Conservation (phyloP, 768 basidiomycete genomes). For the Xerocomellus chrysenteron region DNA sequence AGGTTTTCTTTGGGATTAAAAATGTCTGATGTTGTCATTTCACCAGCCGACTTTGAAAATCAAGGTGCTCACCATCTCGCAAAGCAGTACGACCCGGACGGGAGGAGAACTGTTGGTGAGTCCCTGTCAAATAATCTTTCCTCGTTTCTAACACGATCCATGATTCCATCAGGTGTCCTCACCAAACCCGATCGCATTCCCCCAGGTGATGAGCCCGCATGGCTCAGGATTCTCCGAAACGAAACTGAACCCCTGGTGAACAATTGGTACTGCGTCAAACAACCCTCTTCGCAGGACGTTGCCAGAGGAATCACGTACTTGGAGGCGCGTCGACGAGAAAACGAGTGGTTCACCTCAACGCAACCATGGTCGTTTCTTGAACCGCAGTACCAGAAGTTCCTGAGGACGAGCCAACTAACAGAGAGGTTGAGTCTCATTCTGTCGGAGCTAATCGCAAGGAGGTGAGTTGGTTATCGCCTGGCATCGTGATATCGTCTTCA, state of each 20-base stretch:
- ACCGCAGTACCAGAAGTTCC: conserved; percentile 44
- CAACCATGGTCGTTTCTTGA: conserved; percentile 59
- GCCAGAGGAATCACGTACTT: conserved; percentile 44
- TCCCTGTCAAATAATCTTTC: conserved; percentile 44
- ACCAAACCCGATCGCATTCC: conserved; percentile 69
- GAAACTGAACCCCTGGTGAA: conserved; percentile 38
- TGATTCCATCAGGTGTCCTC: conserved; percentile 31
- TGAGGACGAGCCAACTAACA: conserved; percentile 58
- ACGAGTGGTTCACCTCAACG: conserved; percentile 52
- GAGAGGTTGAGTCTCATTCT: conserved; percentile 58
- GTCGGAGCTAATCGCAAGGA: conserved; percentile 59
- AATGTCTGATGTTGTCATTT: conserved; percentile 38
- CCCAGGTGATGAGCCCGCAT: conserved; percentile 30
- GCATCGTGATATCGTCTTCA: neutral
- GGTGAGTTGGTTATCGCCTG: conserved; percentile 37
- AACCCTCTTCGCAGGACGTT: conserved; percentile 30
- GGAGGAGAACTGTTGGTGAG: conserved; percentile 69
- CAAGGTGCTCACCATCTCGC: conserved; percentile 72
- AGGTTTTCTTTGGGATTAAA: neutral
- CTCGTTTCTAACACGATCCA: conserved; percentile 30
- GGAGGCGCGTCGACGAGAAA: conserved; percentile 56
- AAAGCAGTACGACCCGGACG: conserved; percentile 56
- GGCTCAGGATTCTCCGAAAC: conserved; percentile 58
- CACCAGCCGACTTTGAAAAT: conserved; percentile 76
- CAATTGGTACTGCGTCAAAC: conserved; percentile 42